Conservation (phyloP, 805 yeast genomes). For the Brettanomyces custersianus region DNA sequence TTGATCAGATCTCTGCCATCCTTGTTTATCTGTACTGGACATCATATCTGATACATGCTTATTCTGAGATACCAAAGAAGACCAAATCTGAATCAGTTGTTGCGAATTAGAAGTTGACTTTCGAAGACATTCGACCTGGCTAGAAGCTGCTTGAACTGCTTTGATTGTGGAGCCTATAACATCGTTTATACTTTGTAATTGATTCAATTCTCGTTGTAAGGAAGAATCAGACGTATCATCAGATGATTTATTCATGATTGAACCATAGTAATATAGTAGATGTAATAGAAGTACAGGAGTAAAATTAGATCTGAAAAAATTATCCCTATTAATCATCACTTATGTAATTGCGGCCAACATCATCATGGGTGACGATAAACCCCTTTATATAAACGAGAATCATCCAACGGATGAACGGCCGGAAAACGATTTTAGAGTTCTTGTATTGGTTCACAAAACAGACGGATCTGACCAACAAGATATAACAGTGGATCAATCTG, state of each 20-base stretch:
- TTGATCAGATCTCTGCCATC: conserved; percentile 6
- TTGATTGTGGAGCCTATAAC: conserved; percentile 11
- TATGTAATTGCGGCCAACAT: too few species aligned
- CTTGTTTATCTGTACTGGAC: conserved; percentile 10
- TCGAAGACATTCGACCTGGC: conserved; percentile 10
- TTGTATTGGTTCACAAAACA: conserved; percentile 7
- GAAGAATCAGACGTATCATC: background rate
- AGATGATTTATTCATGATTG: background rate
- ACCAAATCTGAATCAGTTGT: conserved; percentile 48
- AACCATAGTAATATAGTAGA: too few species aligned
- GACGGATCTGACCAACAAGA: background rate
- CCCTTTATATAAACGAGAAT: conserved; percentile 3
- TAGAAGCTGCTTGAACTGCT: conserved; percentile 12
- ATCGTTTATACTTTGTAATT: conserved; percentile 11
- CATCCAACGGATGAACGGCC: conserved; percentile 4
- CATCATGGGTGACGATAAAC: background rate
- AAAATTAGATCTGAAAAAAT: too few species aligned
- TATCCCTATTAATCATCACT: too few species aligned
- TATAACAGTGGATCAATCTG: conserved; percentile 19
- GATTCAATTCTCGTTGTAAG: conserved; percentile 2
- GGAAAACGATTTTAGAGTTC: conserved; percentile 10
- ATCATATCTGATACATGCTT: conserved; percentile 42
- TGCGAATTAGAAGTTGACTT: conserved; percentile 13
- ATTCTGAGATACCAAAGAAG: conserved; percentile 52
- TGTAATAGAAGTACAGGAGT: too few species aligned